Conservation (phyloP, 2,329 filamentous ascomycete genomes). For the Colletotrichum agaves region DNA sequence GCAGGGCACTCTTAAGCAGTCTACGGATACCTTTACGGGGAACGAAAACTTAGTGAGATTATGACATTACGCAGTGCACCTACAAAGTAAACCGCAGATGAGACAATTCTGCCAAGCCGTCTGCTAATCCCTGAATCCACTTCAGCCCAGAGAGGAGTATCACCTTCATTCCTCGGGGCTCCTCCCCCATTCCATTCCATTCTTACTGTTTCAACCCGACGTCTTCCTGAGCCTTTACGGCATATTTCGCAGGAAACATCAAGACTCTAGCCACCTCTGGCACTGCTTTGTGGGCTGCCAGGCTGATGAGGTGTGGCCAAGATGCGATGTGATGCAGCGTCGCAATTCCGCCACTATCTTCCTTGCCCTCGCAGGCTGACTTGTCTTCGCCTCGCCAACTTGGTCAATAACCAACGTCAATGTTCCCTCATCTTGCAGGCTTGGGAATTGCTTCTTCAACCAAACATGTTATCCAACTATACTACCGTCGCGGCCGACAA, state of each 20-base stretch:
- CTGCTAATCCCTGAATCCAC: constrained; percentile 15
- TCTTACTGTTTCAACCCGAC: constrained; percentile 22
- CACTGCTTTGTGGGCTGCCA: neutral
- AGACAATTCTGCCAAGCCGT: constrained; percentile 23
- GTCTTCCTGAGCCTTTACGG: neutral
- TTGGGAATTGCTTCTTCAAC: constrained; percentile 7
- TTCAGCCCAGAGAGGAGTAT: constrained; percentile 31
- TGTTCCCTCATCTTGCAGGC: constrained; percentile 32
- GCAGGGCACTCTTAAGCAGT: too few species aligned
- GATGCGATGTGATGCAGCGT: constrained; percentile 23
- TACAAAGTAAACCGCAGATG: constrained; percentile 17
- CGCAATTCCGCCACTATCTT: constrained; percentile 22
- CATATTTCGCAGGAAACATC: neutral
- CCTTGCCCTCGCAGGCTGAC: constrained; percentile 12
- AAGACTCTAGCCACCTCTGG: neutral
- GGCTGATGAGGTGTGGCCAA: neutral
- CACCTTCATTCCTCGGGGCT: constrained; percentile 25
- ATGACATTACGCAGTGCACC: constrained; percentile 7
- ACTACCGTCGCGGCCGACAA: neutral
- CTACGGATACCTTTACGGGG: too few species aligned
- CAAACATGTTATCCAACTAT: neutral
- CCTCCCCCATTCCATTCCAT: constrained; percentile 26
- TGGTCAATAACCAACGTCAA: constrained; percentile 26
- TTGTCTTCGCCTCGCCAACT: constrained; percentile 2
- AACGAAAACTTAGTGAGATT: too few species aligned